Evolutionary conservation across 306 rosid genomes (phyloP).

Genomic region (Gleditsia sinensis): DNA sequence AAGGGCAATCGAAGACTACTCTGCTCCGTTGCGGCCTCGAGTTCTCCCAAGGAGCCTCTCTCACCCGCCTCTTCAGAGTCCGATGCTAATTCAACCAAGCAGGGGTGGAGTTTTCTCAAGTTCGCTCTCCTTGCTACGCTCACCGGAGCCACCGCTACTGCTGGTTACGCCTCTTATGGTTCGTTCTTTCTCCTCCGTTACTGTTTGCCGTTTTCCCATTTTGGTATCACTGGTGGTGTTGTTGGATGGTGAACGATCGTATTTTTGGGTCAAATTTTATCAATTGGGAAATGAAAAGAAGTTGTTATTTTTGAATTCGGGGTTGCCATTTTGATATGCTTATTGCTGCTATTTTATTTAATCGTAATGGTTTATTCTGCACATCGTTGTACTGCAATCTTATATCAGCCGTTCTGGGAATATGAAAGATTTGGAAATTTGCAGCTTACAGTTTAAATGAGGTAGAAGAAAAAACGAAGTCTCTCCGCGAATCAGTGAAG

Average conservation of each 20-base stretch:
- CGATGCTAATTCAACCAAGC: background rate
- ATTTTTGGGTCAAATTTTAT: background rate
- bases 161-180: slow-evolving; percentile 32
- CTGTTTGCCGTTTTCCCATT: background rate
- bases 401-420: background rate
- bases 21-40: slow-evolving; percentile 26
- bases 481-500: slow-evolving; percentile 53
- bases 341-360: background rate
- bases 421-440: background rate
- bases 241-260: background rate
- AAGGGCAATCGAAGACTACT: background rate
- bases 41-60: slow-evolving; percentile 8
- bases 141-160: slow-evolving; percentile 30
- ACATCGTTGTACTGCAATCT: background rate
- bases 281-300: background rate
- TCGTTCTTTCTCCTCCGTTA: background rate
- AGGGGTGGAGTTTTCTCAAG: slow-evolving; percentile 26
- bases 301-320: background rate
- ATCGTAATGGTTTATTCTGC: background rate
- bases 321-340: background rate
- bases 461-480: slow-evolving; percentile 66
- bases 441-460: slow-evolving; percentile 72
- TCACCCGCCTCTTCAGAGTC: background rate
- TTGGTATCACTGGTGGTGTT: background rate
- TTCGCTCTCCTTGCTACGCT: slow-evolving; percentile 9